Percentiles rank a stretch among this genome's conserved stretches.
phyloP scores from a whole-genome alignment of 257 asterid species.

The Solanum pinnatisectum region DNA sequence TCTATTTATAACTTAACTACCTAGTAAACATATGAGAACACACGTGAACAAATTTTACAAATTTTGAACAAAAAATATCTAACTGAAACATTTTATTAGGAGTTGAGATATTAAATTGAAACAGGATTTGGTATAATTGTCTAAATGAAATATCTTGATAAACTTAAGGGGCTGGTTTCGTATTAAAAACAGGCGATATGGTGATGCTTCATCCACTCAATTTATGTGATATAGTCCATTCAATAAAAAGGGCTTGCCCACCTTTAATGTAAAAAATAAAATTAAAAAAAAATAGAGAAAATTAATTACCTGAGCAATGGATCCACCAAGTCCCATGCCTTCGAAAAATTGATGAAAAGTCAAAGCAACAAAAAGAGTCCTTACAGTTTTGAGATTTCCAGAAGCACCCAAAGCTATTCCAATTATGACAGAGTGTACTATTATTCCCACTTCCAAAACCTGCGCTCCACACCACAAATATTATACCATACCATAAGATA shows the following conservation, averaged over 20 bases:
- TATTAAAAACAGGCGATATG: too few relatives aligned
- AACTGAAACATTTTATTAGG: too few relatives aligned
- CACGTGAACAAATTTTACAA: not conserved
- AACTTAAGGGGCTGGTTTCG: too few relatives aligned
- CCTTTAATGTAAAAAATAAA: too few relatives aligned
- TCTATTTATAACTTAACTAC: not conserved
- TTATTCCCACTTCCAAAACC: not conserved
- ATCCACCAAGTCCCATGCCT: slow-evolving; percentile 11
- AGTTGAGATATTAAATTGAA: not conserved
- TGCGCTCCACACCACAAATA: too few relatives aligned
- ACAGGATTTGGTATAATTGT: too few relatives aligned
- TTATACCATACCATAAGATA: too few relatives aligned
- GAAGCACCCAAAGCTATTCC: slow-evolving; percentile 10
- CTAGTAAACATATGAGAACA: not conserved
- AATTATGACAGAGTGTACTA: not conserved
- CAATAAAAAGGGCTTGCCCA: too few relatives aligned
- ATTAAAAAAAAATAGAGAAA: too few relatives aligned
- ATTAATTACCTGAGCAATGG: not conserved
- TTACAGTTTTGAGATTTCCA: not conserved
- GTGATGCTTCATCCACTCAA: too few relatives aligned
- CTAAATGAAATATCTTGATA: too few relatives aligned
- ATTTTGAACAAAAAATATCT: not conserved
- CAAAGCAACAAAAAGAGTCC: not conserved
- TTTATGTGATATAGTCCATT: too few relatives aligned
- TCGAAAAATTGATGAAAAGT: slow-evolving; percentile 9